Percentiles rank a stretch among this genome's conserved stretches.
phyloP scores from a whole-genome alignment of 2,329 filamentous ascomycete species.

The Cladosporium sphaerospermum region DNA sequence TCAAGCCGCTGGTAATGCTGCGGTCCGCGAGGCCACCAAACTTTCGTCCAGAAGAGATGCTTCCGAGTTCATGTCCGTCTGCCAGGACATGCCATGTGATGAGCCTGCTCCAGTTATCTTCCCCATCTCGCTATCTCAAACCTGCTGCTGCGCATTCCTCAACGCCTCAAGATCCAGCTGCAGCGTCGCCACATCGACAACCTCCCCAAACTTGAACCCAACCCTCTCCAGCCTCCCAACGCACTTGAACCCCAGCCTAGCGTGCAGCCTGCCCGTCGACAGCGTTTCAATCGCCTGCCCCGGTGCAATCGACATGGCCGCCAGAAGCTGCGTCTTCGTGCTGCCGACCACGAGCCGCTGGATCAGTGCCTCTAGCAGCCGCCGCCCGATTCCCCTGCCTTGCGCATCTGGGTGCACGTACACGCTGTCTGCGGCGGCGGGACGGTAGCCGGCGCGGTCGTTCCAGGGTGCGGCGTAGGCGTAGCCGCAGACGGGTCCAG shows the following conservation, averaged over 20 bases:
- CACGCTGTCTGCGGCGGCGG: conserved; percentile 15
- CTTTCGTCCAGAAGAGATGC: too few relatives aligned
- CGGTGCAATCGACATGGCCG: conserved; percentile 17
- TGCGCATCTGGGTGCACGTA: conserved; percentile 16
- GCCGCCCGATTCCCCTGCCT: conserved; percentile 14
- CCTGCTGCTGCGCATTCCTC: conserved; percentile 7
- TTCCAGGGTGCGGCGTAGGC: conserved; percentile 17
- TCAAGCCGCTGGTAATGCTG: too few relatives aligned
- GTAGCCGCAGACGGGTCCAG: conserved; percentile 12
- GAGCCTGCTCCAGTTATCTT: too few relatives aligned
- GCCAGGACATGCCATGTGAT: too few relatives aligned
- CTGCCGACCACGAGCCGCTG: conserved; percentile 3
- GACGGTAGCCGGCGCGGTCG: conserved; percentile 16
- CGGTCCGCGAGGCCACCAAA: too few relatives aligned
- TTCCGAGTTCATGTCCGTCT: too few relatives aligned
- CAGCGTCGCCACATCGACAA: conserved; percentile 16
- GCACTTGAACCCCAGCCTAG: conserved; percentile 14
- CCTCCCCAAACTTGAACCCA: conserved; percentile 17
- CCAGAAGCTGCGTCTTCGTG: conserved; percentile 15
- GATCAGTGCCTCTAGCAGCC: conserved; percentile 14
- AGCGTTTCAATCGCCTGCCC: conserved; percentile 12
- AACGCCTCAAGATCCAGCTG: conserved; percentile 16
- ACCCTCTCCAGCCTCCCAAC: conserved; percentile 16
- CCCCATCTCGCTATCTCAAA: background rate
- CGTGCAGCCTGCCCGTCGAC: conserved; percentile 16